These are phyloP conservation scores for Nakazawaea ambrosiae DNA, from an alignment of 805 yeast species.

Conservation along the genomic window DNA sequence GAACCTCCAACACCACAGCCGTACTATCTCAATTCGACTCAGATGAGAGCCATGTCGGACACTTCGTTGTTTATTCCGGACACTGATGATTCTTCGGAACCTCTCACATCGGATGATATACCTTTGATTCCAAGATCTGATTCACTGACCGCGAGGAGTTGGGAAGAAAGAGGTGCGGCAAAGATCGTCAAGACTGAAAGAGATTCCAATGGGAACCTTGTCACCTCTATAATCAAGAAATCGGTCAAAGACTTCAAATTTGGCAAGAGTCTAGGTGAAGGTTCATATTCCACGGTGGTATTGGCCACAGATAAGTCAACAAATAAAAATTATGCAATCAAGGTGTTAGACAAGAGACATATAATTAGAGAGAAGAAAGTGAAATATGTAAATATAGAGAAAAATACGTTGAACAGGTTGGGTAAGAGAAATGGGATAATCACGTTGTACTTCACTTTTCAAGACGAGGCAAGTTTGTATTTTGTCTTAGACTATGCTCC, in stretches of 20 bases:
- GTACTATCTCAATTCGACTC: neutral
- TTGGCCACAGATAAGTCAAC: slow-evolving; percentile 74
- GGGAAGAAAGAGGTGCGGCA: slow-evolving; percentile 59
- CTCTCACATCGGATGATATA: slow-evolving; percentile 3
- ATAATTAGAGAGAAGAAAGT: slow-evolving; percentile 91
- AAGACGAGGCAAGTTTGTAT: slow-evolving; percentile 65
- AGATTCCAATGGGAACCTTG: slow-evolving; percentile 41
- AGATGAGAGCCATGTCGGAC: slow-evolving; percentile 12
- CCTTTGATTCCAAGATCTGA: slow-evolving; percentile 8
- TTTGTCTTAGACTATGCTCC: slow-evolving; percentile 76
- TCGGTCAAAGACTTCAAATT: slow-evolving; percentile 80
- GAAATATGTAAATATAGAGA: slow-evolving; percentile 93
- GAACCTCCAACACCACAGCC: neutral
- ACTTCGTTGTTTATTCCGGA: slow-evolving; percentile 11
- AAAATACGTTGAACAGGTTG: slow-evolving; percentile 70
- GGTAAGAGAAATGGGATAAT: slow-evolving; percentile 57
- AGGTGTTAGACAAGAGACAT: slow-evolving; percentile 73
- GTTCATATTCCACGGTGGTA: slow-evolving; percentile 91
- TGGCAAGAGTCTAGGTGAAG: slow-evolving; percentile 88
- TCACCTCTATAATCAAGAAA: slow-evolving; percentile 41
- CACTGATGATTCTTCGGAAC: neutral
- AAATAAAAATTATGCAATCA: slow-evolving; percentile 62
- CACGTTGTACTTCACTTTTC: slow-evolving; percentile 70
- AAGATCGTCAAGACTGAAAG: slow-evolving; percentile 36
- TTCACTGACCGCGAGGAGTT: slow-evolving; percentile 28